Evolutionary conservation across 805 yeast genomes (phyloP).

Genomic region (Monosporozyma aquatica): DNA sequence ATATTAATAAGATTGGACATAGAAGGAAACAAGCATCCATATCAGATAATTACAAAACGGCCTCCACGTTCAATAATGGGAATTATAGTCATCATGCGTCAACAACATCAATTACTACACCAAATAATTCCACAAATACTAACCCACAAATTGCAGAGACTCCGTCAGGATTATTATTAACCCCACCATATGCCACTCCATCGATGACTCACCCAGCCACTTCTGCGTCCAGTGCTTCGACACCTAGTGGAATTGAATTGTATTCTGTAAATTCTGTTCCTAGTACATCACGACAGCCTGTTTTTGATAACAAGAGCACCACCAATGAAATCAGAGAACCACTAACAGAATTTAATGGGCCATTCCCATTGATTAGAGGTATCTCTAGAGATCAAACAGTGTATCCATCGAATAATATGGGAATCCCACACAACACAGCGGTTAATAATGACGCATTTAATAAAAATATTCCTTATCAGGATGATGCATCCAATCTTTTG

Average conservation of each 20-base stretch:
- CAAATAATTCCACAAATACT: not conserved
- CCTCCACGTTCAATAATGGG: not conserved
- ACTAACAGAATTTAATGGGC: not conserved
- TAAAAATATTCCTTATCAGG: not conserved
- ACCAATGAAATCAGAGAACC: not conserved
- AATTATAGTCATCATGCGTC: slow-evolving; percentile 1
- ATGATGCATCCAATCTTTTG: not conserved
- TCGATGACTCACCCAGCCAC: slow-evolving; percentile 3
- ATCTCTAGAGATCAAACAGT: not conserved
- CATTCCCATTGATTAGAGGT: not conserved
- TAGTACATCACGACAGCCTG: not conserved
- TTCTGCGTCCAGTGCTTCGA: slow-evolving; percentile 7
- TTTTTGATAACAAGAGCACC: not conserved
- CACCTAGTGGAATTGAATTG: slow-evolving; percentile 7
- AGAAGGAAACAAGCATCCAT: slow-evolving; percentile 28
- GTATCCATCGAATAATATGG: no score
- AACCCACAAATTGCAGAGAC: slow-evolving; percentile 7
- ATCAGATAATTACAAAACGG: slow-evolving; percentile 15
- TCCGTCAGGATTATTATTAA: slow-evolving; percentile 7
- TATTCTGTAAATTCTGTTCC: not conserved
- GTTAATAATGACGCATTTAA: not conserved
- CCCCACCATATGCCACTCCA: slow-evolving; percentile 9
- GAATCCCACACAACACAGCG: no score
- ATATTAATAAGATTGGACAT: slow-evolving; percentile 12
- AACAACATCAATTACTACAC: not conserved